Evolutionary conservation across 2,329 filamentous ascomycete genomes (phyloP).

Genomic region (Phialophora verrucosa): DNA sequence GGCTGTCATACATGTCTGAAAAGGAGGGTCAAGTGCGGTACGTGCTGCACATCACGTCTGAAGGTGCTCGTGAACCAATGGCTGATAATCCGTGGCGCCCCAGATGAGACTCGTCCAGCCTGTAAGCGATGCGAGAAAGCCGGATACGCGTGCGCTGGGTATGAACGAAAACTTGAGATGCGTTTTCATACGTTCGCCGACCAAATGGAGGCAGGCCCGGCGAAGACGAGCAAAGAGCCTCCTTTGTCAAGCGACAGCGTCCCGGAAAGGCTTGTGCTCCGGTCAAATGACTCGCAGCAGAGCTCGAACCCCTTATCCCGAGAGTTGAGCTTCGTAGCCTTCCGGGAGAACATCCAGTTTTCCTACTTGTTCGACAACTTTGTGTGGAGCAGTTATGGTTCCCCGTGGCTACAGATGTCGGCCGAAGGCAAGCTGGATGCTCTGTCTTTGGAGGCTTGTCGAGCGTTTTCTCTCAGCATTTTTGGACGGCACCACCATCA

Average conservation of each 20-base stretch:
- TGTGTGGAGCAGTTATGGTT: slow-evolving; percentile 35
- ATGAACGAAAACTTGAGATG: slow-evolving; percentile 32
- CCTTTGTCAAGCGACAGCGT: background rate
- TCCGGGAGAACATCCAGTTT: slow-evolving; percentile 33
- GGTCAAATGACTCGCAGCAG: slow-evolving; percentile 14
- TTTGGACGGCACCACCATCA: slow-evolving; percentile 34
- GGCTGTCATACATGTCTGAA: slow-evolving; percentile 36
- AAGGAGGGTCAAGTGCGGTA: slow-evolving; percentile 36
- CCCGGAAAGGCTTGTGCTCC: slow-evolving; percentile 18
- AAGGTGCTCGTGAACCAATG: slow-evolving; percentile 14
- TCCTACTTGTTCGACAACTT: slow-evolving; percentile 35
- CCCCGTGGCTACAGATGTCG: slow-evolving; percentile 33
- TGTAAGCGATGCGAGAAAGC: slow-evolving; percentile 35
- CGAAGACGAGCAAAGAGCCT: slow-evolving; percentile 27
- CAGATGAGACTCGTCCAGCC: slow-evolving; percentile 32
- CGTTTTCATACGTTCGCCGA: slow-evolving; percentile 32
- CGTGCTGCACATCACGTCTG: slow-evolving; percentile 10
- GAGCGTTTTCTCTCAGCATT: slow-evolving; percentile 31
- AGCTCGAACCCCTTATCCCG: slow-evolving; percentile 7
- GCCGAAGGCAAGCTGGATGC: slow-evolving; percentile 30
- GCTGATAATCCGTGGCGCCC: slow-evolving; percentile 20
- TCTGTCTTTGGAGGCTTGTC: slow-evolving; percentile 31
- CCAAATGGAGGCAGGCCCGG: slow-evolving; percentile 11
- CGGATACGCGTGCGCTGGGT: slow-evolving; percentile 30
- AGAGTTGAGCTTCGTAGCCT: slow-evolving; percentile 32